Percentiles rank a stretch among this genome's conserved stretches.
These are phyloP conservation scores for Xylaria venustula DNA, from an alignment of 495 filamentous ascomycete species.

Conservation along the genomic window DNA sequence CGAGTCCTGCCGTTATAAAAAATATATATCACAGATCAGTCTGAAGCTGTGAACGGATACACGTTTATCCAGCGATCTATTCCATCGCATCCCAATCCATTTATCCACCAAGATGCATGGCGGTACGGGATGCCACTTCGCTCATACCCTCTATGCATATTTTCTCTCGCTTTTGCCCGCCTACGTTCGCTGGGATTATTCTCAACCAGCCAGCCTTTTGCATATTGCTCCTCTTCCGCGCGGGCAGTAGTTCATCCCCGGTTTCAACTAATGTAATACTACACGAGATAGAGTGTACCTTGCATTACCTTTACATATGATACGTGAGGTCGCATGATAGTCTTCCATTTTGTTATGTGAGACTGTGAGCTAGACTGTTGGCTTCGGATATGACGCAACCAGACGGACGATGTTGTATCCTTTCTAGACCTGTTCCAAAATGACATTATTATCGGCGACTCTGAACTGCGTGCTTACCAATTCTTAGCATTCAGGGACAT, in stretches of 20 bases:
- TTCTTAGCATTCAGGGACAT: no score
- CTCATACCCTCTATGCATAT: not conserved
- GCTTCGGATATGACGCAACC: not conserved
- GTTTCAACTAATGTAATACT: not conserved
- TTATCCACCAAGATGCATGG: not conserved
- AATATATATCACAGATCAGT: not conserved
- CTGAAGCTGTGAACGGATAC: not conserved
- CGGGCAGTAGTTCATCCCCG: not conserved
- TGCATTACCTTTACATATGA: not conserved
- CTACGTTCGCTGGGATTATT: not conserved
- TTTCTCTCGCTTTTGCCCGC: not conserved
- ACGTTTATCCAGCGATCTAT: not conserved
- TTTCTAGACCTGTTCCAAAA: not conserved
- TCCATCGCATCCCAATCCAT: not conserved
- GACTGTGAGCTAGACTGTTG: not conserved
- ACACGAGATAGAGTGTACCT: not conserved
- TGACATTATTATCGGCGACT: no score
- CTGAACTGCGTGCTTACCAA: no score
- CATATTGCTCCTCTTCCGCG: not conserved
- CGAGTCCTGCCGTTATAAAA: not conserved
- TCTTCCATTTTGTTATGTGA: not conserved
- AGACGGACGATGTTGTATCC: not conserved
- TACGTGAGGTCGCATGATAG: not conserved
- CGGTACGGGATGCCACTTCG: not conserved
- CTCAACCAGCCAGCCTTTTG: not conserved